Evolutionary conservation across 305 asterid species (phyloP).

Genomic region (Fraxinus latifolia): DNA sequence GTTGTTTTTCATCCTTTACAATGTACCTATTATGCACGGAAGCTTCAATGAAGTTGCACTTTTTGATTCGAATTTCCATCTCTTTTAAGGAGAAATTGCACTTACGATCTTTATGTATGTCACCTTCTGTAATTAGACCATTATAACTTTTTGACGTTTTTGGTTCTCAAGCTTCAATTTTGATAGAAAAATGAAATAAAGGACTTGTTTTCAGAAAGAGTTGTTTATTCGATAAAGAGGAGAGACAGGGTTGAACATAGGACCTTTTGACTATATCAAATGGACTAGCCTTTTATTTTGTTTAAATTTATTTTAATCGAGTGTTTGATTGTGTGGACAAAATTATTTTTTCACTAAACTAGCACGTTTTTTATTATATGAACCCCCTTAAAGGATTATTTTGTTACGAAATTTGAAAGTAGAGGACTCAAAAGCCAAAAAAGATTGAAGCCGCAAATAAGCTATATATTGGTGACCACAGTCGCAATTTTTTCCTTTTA

Average conservation of each 20-base stretch:
- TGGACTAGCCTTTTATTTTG: too few species aligned
- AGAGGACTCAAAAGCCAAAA: background rate
- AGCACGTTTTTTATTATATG: background rate
- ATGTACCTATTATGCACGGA: background rate
- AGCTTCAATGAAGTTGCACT: constrained; percentile 18
- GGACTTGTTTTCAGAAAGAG: too few species aligned
- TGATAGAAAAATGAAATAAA: too few species aligned
- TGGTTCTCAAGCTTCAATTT: background rate
- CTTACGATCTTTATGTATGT: background rate
- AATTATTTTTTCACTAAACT: background rate
- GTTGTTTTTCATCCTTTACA: background rate
- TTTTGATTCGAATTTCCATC: background rate
- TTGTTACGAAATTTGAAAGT: background rate
- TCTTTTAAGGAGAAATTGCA: background rate
- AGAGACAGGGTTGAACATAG: too few species aligned
- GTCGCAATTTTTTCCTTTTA: too few species aligned
- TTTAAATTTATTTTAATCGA: too few species aligned
- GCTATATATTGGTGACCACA: too few species aligned
- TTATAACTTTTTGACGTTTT: too few species aligned
- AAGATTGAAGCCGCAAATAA: too few species aligned
- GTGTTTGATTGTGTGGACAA: background rate
- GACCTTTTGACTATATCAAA: too few species aligned
- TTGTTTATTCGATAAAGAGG: too few species aligned
- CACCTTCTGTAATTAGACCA: background rate
- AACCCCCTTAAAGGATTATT: too few species aligned